These are phyloP conservation scores for Pholiota conissans DNA, from an alignment of 768 basidiomycete species.

Conservation along the genomic window DNA sequence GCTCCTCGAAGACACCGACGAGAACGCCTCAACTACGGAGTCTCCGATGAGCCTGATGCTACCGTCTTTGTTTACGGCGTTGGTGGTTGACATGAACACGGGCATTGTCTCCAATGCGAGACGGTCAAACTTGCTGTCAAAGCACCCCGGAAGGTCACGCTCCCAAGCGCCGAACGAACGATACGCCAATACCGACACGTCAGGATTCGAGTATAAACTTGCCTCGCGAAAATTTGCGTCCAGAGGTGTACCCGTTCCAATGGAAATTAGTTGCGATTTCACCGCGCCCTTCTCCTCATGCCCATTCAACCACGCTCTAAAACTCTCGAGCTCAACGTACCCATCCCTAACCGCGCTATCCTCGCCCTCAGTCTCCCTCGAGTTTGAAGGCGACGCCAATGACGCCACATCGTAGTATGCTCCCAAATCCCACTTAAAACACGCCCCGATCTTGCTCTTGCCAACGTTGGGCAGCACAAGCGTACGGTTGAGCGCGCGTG, in stretches of 20 bases:
- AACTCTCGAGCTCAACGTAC: constrained; percentile 35
- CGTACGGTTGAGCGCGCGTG: constrained; percentile 49
- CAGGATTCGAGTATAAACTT: constrained; percentile 8
- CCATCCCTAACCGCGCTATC: constrained; percentile 13
- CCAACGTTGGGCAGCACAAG: constrained; percentile 64
- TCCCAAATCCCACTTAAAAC: constrained; percentile 47
- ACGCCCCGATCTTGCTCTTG: constrained; percentile 52
- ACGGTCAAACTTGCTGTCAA: constrained; percentile 19
- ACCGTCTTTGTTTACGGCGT: constrained; percentile 7
- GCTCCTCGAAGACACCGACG: constrained; percentile 9
- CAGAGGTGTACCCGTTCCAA: constrained; percentile 10
- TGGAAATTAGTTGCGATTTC: constrained; percentile 36
- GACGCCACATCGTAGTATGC: constrained; percentile 47
- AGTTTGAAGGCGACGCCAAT: constrained; percentile 8
- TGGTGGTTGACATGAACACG: constrained; percentile 17
- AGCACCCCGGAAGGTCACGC: constrained; percentile 23
- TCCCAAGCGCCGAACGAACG: constrained; percentile 18
- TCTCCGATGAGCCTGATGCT: constrained; percentile 9
- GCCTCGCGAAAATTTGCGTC: background rate
- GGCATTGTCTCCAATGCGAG: constrained; percentile 19
- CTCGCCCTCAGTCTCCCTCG: background rate
- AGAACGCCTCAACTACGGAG: constrained; percentile 16
- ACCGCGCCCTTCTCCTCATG: constrained; percentile 24
- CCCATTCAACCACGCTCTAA: constrained; percentile 21
- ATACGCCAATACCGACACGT: constrained; percentile 25